phyloP scores from a whole-genome alignment of 129 eudicot genomes.

The Artemisia annua region DNA sequence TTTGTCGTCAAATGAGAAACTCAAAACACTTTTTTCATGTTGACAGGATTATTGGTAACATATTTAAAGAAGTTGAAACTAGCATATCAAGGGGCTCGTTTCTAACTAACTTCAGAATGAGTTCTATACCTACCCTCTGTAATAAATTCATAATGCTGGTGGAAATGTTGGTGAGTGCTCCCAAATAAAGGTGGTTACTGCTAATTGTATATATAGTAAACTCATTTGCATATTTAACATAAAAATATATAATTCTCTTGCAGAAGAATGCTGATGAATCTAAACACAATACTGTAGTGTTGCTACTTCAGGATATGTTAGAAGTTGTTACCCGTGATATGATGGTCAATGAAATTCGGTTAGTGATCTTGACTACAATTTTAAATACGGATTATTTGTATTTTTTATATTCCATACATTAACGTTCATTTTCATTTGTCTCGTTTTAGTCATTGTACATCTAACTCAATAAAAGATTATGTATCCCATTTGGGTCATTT shows the following conservation, averaged over 20 bases:
- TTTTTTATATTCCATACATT: too few species aligned
- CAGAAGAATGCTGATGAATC: slow-evolving; percentile 11
- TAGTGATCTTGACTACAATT: slow-evolving; percentile 20
- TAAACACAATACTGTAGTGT: slow-evolving; percentile 8
- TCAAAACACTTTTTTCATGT: slow-evolving; percentile 12
- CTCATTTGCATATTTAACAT: background rate
- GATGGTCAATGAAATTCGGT: slow-evolving; percentile 51
- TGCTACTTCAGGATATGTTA: slow-evolving; percentile 14
- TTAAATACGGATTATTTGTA: background rate
- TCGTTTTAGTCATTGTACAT: too few species aligned
- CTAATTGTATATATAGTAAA: slow-evolving; percentile 21
- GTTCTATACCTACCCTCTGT: slow-evolving; percentile 84
- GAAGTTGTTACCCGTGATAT: slow-evolving; percentile 12
- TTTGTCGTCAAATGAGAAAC: slow-evolving; percentile 4
- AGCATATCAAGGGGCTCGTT: slow-evolving; percentile 56
- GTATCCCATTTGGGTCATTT: too few species aligned
- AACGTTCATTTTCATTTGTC: too few species aligned
- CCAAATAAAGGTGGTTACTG: slow-evolving; percentile 31
- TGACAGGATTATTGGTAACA: slow-evolving; percentile 75
- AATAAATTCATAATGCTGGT: slow-evolving; percentile 75
- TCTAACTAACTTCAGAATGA: slow-evolving; percentile 66
- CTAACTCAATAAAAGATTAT: too few species aligned
- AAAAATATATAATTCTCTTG: background rate
- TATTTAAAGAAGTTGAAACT: slow-evolving; percentile 77
- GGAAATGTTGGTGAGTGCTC: slow-evolving; percentile 60